phyloP scores from a whole-genome alignment of 2,329 filamentous ascomycete species.

The Pseudogymnoascus sp. region DNA sequence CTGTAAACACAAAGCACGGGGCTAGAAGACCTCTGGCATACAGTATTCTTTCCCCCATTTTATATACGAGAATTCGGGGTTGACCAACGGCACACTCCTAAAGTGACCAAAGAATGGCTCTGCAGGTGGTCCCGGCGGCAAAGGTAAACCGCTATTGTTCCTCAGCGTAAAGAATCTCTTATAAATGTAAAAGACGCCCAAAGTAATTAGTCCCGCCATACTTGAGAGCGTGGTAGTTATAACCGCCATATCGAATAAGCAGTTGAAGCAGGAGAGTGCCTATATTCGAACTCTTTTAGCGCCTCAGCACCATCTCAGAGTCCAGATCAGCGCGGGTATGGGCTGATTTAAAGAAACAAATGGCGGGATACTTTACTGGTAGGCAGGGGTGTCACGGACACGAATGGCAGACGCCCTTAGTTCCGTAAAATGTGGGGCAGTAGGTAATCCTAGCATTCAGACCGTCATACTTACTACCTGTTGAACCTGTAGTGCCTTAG shows the following conservation, averaged over 20 bases:
- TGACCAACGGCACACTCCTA: slow-evolving; percentile 18
- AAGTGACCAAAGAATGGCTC: slow-evolving; percentile 24
- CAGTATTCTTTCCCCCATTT: slow-evolving; percentile 23
- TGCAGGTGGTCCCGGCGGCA: slow-evolving; percentile 23
- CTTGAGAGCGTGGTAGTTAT: neutral
- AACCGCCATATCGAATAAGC: neutral
- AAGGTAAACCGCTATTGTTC: slow-evolving; percentile 14
- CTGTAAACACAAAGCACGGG: slow-evolving; percentile 10
- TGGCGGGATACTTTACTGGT: neutral
- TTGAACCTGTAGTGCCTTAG: too few species aligned
- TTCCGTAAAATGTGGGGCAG: neutral
- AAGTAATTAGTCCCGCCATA: neutral
- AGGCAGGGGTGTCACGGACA: neutral
- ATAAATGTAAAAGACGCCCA: neutral
- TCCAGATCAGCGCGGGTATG: neutral
- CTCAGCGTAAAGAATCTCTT: slow-evolving; percentile 6
- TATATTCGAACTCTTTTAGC: neutral
- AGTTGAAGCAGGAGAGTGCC: neutral
- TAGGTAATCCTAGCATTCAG: neutral
- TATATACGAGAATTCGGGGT: slow-evolving; percentile 21
- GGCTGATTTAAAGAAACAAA: neutral
- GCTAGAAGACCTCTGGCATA: slow-evolving; percentile 10
- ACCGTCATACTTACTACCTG: neutral
- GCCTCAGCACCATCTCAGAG: neutral
- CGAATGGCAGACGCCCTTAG: neutral